Evolutionary conservation across 2,329 filamentous ascomycete genomes (phyloP), one percentile per base, ranked within the genome.

Genomic region (Fusarium coicis): DNA sequence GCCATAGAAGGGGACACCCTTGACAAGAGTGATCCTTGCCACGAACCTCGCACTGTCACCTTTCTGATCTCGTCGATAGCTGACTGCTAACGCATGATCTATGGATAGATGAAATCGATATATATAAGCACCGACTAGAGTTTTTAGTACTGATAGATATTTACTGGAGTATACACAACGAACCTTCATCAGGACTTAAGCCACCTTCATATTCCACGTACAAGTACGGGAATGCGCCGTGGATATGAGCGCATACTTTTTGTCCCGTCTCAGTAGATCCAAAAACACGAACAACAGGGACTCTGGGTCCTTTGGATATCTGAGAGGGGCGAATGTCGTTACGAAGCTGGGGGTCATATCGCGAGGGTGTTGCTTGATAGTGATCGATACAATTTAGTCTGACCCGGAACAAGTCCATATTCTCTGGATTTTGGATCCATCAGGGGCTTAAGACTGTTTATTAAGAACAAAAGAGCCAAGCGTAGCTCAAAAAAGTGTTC

Each of bases 311-410:
- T 67, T 90, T 91, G 70, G 87, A 84, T 67, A 88, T 83, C 77
- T 91, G 87, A 26, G 87, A 89, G 53, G 85, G 86, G 32, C 85
- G 88, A 73, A 90, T 84, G 80, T 90, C 89, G 75, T 90, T 90
- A 70, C 92, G 90, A 73, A 98, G 87, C 70, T 90, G 88, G 72
- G 95, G 94, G 82, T 98, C 95, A 81, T 96, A 92, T 74, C 88
- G 87, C 56, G 94, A 93, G 23, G 95, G 93, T 16, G 87, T 87
- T 44, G 92, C 90, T 84, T 97, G 95, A 82, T 98, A 99, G 81
- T 96, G 92, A 83, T 99, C 96, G 84, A 99, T 92, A 85, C 94
- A 97, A 81, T 99, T 98, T 79, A 99, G 86, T 77, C 95, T 93
- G 80, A 99, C 91, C 77, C 93, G 93, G 84, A 99, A 98, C 76